These are phyloP conservation scores for Colletotrichum zoysiae DNA, from an alignment of 2,329 filamentous ascomycete species.

Conservation along the genomic window DNA sequence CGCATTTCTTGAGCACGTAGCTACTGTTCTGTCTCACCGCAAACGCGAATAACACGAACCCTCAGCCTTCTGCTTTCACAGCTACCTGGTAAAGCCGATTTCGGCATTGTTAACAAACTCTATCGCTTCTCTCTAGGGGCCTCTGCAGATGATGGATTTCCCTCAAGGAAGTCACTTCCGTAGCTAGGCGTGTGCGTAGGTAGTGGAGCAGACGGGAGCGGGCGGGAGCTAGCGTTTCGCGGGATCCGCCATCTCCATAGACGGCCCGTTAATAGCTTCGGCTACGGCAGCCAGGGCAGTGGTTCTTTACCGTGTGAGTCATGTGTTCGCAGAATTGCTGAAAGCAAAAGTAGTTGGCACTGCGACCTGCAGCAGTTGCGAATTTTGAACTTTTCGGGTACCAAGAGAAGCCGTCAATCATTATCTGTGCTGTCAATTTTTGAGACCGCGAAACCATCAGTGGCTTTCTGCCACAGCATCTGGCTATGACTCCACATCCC, in stretches of 20 bases:
- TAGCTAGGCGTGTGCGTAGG: background rate
- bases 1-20: background rate
- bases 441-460: background rate
- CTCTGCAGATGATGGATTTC: too few species aligned
- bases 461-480: too few species aligned
- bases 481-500: background rate
- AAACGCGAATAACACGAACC: too few species aligned
- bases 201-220: background rate
- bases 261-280: constrained; percentile 15
- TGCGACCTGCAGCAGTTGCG: background rate
- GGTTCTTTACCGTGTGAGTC: background rate
- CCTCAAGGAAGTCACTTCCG: background rate
- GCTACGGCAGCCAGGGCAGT: background rate
- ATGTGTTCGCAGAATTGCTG: too few species aligned
- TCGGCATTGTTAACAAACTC: background rate
- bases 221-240: background rate
- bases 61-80: too few species aligned
- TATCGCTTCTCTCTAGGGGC: background rate
- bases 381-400: background rate
- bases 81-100: too few species aligned
- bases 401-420: background rate
- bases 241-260: background rate
- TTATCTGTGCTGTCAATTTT: background rate
- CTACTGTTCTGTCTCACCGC: too few species aligned
- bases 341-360: background rate